Conservation (phyloP, 345 rosid genomes). For the rapeseed (Brassica napus) region Da-Ae NC_063450.1:270001-270500, state of each 20-base stretch:
- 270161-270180: not conserved
- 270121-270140: slow-evolving; percentile 56
- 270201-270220: not conserved
- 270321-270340: slow-evolving; percentile 28
- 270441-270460: slow-evolving; percentile 31
- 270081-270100: slow-evolving; percentile 77
- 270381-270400: slow-evolving; percentile 81
- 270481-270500: too few relatives aligned
- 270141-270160: slow-evolving; percentile 55
- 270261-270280: slow-evolving; percentile 42
- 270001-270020: not conserved
- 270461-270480: slow-evolving; percentile 46
- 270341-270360: slow-evolving; percentile 37
- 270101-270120: slow-evolving; percentile 70
- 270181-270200: not conserved
- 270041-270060: slow-evolving; percentile 19
- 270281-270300: slow-evolving; percentile 1
- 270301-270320: not conserved
- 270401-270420: slow-evolving; percentile 68
- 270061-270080: slow-evolving; percentile 49
- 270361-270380: slow-evolving; percentile 72
- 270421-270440: slow-evolving; percentile 62
- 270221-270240: not conserved
- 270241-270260: too few relatives aligned
- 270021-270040: slow-evolving; percentile 10